Evolutionary conservation across 2,329 filamentous ascomycete genomes (phyloP).

Genomic region (Xylaria sp.): DNA sequence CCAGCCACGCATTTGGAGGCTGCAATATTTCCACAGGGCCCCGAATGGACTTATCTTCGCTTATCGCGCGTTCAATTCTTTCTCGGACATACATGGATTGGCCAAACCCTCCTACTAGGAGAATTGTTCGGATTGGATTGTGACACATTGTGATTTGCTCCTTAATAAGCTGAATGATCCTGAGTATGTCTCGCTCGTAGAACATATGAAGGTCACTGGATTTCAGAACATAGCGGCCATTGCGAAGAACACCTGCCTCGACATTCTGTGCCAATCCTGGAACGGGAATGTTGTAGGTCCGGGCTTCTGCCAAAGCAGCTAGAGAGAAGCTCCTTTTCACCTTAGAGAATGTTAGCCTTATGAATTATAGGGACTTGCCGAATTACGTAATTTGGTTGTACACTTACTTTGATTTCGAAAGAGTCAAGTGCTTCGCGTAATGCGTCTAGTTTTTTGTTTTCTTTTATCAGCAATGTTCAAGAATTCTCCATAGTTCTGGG

Average conservation of each 20-base stretch:
- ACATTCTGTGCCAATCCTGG: slow-evolving; percentile 51
- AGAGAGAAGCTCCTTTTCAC: slow-evolving; percentile 53
- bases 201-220: slow-evolving; percentile 55
- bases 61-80: slow-evolving; percentile 48
- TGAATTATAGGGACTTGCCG: background rate
- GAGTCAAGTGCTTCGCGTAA: slow-evolving; percentile 54
- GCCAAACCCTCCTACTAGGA: slow-evolving; percentile 62
- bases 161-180: slow-evolving; percentile 56
- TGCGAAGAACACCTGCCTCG: slow-evolving; percentile 46
- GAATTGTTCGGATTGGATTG: slow-evolving; percentile 56
- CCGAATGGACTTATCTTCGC: slow-evolving; percentile 42
- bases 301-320: slow-evolving; percentile 48
- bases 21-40: slow-evolving; percentile 56
- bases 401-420: slow-evolving; percentile 54
- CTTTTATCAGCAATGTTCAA: background rate
- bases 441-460: slow-evolving; percentile 32
- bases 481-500: background rate
- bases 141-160: slow-evolving; percentile 56
- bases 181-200: slow-evolving; percentile 56
- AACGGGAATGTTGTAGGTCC: slow-evolving; percentile 52
- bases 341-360: slow-evolving; percentile 31
- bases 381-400: background rate
- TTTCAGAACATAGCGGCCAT: slow-evolving; percentile 37
- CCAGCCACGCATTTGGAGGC: slow-evolving; percentile 60
- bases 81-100: slow-evolving; percentile 57